Evolutionary conservation across 2,329 filamentous ascomycete species (phyloP), one percentile per base, ranked within the genome.

Genomic region (Tolypocladium endophyticum): DNA sequence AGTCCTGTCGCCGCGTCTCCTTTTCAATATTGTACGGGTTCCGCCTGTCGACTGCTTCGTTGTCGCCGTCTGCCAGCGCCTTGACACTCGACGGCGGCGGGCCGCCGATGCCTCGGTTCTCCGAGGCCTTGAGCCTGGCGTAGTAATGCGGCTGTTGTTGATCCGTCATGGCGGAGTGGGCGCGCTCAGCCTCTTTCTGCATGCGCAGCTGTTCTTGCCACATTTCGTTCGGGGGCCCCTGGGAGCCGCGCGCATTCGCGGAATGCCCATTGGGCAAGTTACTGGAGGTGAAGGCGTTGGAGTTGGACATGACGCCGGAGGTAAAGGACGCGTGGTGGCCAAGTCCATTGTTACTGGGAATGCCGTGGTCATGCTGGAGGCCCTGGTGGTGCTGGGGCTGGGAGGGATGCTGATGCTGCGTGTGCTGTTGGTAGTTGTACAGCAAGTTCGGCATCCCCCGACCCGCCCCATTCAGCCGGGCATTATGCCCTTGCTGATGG

Each of bases 171-270:
- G 81, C 90, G 77, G 71, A 83, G 81, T 81, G 88, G 74, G 79
- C 86, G 77, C 78, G 86, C 78, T 83, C 90, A 68, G 90, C 85
- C 63, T 91, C 88, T 65, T 92, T 89, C 63, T 87, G 88, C 68
- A 92, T 77, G 63, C 89, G 86, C 64, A 96, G 75, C 75, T 99
- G 94, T 70, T 94, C 88, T 64, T 88, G 86, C 92, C 92, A 97
- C 73, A 96, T 89, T 66, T 87, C 85, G 63, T 76, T 85, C 59
- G 77, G 79, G 59, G 81, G 81, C 33, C 74, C 73, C 63, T 83
- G 82, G 4, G 76, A 77, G 38, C 74, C 76, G 56, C 83, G 75
- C 23, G 78, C 72, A 56, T 75, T 76, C 20, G 74, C 71, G 8
- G 75, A 69, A 59, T 85, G 82, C 41, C 84, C 84, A 67, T 86